Conservation (phyloP, 495 filamentous ascomycete species). For the Trichocladium antarcticum region DNA sequence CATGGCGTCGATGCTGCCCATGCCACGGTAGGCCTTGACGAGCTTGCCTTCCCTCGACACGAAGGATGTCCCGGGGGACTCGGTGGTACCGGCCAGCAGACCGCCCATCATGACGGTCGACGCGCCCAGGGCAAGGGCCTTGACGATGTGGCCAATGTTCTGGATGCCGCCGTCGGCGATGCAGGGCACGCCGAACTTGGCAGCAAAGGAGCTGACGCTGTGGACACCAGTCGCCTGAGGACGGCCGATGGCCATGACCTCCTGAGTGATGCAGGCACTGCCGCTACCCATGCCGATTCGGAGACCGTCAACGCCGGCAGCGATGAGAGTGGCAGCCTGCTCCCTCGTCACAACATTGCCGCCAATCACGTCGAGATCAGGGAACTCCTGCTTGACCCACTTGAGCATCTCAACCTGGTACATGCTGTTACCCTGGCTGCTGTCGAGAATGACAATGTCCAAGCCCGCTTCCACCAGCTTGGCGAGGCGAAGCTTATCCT, state of each 20-base stretch:
- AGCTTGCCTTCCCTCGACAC: constrained; percentile 91
- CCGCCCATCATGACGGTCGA: constrained; percentile 99
- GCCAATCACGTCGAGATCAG: constrained; percentile 83
- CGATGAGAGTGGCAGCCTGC: constrained; percentile 85
- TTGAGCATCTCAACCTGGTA: constrained; percentile 97
- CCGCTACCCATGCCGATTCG: constrained; percentile 99
- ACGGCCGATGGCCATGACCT: constrained; percentile 97
- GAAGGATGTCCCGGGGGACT: constrained; percentile 94
- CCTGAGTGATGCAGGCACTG: constrained; percentile 97
- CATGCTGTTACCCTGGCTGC: constrained; percentile 91
- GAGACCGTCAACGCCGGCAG: constrained; percentile 88
- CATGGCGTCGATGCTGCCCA: constrained; percentile 98
- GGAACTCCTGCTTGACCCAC: constrained; percentile 79
- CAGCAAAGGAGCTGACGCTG: constrained; percentile 78
- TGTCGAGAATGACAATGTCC: constrained; percentile 91
- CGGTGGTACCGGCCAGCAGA: constrained; percentile 90
- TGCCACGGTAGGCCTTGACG: constrained; percentile 97
- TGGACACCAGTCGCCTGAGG: constrained; percentile 89
- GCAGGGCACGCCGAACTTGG: constrained; percentile 89
- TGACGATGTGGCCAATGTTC: constrained; percentile 98
- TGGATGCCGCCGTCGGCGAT: constrained; percentile 97
- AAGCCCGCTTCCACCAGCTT: constrained; percentile 88
- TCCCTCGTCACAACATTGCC: constrained; percentile 97
- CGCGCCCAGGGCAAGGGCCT: constrained; percentile 88
- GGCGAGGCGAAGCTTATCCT: constrained; percentile 77